phyloP scores from a whole-genome alignment of 75 land plant species.

The Pseudotsuga menziesii region DNA sequence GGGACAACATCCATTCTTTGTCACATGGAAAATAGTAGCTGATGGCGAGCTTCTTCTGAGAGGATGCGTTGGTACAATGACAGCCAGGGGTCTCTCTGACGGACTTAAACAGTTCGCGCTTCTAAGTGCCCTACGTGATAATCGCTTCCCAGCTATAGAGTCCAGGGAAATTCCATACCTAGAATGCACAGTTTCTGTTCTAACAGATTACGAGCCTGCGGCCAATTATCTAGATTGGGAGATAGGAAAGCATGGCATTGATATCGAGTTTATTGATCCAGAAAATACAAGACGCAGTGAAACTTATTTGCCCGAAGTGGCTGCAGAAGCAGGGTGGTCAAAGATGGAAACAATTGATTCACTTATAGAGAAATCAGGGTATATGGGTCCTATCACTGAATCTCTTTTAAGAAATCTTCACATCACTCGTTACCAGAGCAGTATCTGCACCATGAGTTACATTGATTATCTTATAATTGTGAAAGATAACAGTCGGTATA shows the following conservation, averaged over 20 bases:
- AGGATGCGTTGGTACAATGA: slow-evolving; percentile 94
- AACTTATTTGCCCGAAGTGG: slow-evolving; percentile 92
- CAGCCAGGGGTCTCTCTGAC: slow-evolving; percentile 70
- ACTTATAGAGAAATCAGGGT: slow-evolving; percentile 80
- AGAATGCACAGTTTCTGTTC: slow-evolving; percentile 93
- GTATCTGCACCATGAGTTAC: slow-evolving; percentile 79
- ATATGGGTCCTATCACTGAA: slow-evolving; percentile 73
- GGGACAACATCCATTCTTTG: slow-evolving; percentile 84
- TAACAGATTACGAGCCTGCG: slow-evolving; percentile 83
- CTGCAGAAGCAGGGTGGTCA: slow-evolving; percentile 96
- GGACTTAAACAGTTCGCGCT: slow-evolving; percentile 93
- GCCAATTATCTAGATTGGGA: slow-evolving; percentile 93
- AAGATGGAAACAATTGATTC: slow-evolving; percentile 87
- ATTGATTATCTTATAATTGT: slow-evolving; percentile 72
- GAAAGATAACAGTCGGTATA: slow-evolving; percentile 57
- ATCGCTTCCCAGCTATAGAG: slow-evolving; percentile 89
- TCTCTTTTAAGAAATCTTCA: slow-evolving; percentile 58
- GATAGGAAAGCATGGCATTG: slow-evolving; percentile 92
- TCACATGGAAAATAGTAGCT: slow-evolving; percentile 94
- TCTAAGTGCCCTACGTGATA: slow-evolving; percentile 88
- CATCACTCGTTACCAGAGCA: slow-evolving; percentile 87
- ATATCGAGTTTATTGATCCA: slow-evolving; percentile 90
- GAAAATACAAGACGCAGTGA: slow-evolving; percentile 74
- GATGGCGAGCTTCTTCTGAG: slow-evolving; percentile 91
- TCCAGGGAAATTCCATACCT: slow-evolving; percentile 82